Percentiles rank a stretch among this genome's conserved stretches.
Evolutionary conservation across 1,284 basidiomycete genomes (phyloP).

Genomic region (Ustilago vetiveriae): DNA sequence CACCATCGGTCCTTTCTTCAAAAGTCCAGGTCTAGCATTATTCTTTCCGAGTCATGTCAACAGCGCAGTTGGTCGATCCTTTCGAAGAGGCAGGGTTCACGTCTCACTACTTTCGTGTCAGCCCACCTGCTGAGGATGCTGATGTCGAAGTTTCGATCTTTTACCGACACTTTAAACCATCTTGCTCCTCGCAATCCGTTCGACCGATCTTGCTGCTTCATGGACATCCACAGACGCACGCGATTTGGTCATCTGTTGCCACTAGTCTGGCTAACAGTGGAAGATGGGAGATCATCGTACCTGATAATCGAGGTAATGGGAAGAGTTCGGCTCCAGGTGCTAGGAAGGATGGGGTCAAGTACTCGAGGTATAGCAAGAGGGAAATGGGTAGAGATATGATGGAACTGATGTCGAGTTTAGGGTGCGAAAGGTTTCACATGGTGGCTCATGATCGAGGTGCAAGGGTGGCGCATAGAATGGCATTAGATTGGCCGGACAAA

Average conservation of each 20-base stretch:
- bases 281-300: slow-evolving; percentile 64
- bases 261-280: slow-evolving; percentile 52
- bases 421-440: slow-evolving; percentile 60
- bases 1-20: too few relatives aligned
- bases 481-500: slow-evolving; percentile 64
- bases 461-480: slow-evolving; percentile 68
- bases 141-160: slow-evolving; percentile 27
- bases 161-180: slow-evolving; percentile 25
- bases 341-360: slow-evolving; percentile 3
- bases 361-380: slow-evolving; percentile 65
- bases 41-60: neutral
- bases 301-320: slow-evolving; percentile 67
- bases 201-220: slow-evolving; percentile 65
- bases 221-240: slow-evolving; percentile 67
- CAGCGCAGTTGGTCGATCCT: slow-evolving; percentile 8
- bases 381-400: slow-evolving; percentile 68
- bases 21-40: too few relatives aligned
- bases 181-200: neutral
- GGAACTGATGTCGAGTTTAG: slow-evolving; percentile 65
- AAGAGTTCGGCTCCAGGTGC: slow-evolving; percentile 48
- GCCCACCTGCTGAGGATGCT: slow-evolving; percentile 12
- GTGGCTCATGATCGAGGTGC: slow-evolving; percentile 69
- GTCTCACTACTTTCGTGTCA: neutral
- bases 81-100: slow-evolving; percentile 18
- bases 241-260: slow-evolving; percentile 67